Evolutionary conservation across 495 filamentous ascomycete genomes (phyloP), one percentile per base, ranked within the genome.

Genomic region (Immersiella caudata): DNA sequence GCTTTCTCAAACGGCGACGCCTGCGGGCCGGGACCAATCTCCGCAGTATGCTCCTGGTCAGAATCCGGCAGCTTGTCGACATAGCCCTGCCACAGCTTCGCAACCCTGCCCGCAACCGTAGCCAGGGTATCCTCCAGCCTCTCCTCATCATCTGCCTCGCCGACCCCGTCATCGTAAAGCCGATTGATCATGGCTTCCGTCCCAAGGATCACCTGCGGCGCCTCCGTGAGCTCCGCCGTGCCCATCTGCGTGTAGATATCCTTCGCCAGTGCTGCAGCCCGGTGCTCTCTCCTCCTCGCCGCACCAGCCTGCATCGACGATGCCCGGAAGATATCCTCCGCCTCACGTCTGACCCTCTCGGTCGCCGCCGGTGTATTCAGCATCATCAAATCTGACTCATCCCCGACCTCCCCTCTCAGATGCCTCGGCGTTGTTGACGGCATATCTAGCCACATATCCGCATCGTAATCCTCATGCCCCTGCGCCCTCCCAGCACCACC

Each of bases 1-100:
- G 93, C 91, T 73, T 93, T 93, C 52, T 85, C 84, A 35, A 92
- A 81, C 20, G 81, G 71, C 2, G 86, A 78, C 12, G 87, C 85
- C 55, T 83, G 70, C 36, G 87, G 81, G 4, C 84, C 85, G 27
- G 90, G 90, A 1, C 90, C 91, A 73, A 92, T 87, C 60, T 83
- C 84, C 3, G 80, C 79, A 16, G 77, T 77, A 62, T 86, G 82
- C 58, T 87, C 84, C 61, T 84, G 81, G n/a, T 81, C 71, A 59
- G 78, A 74, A 25, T 76, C 79, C 16, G 83, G 79, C 35, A 82
- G 72, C 36, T 75, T 79, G 60, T 81, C 77, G 56, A 84, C 75
- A 62, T 84, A 80, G 12, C 75, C 74, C 60, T 81, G 79, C 91
- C 91, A 94, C 5, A 88, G 79, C 16, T 78, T 73, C 3, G 82